Evolutionary conservation across 2,329 filamentous ascomycete genomes (phyloP).

Genomic region (Epicoccum nigrum): DNA sequence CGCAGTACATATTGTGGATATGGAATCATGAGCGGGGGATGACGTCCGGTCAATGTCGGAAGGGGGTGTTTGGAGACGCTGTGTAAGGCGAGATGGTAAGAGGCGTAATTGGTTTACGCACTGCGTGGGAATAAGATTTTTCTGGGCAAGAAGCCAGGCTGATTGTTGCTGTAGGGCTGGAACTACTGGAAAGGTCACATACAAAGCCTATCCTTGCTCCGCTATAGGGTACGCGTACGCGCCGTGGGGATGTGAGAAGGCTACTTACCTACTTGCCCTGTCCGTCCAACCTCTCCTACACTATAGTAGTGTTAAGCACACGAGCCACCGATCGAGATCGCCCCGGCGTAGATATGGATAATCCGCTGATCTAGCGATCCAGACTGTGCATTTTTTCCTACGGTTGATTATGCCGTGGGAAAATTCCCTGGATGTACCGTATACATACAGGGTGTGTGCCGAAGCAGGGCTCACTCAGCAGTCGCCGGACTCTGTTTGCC

Average conservation of each 20-base stretch:
- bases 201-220: neutral
- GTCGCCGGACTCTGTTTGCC: neutral
- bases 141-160: no score
- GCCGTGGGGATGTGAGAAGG: neutral
- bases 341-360: no score
- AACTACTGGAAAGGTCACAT: no score
- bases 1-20: neutral
- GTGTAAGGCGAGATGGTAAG: neutral
- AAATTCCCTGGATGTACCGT: no score
- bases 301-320: neutral
- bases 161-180: slow-evolving; percentile 4
- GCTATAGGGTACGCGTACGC: slow-evolving; percentile 13
- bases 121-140: no score
- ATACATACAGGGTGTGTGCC: neutral
- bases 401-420: neutral
- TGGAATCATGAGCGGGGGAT: neutral
- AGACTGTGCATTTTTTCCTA: neutral
- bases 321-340: neutral
- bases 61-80: neutral
- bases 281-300: neutral
- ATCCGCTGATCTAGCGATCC: neutral
- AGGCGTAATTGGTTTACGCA: neutral
- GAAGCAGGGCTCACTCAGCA: neutral
- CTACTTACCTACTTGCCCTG: neutral
- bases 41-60: slow-evolving; percentile 3